Evolutionary conservation across 768 basidiomycete species (phyloP), one percentile per base, ranked within the genome.

Genomic region (Crepidotus variabilis): DNA sequence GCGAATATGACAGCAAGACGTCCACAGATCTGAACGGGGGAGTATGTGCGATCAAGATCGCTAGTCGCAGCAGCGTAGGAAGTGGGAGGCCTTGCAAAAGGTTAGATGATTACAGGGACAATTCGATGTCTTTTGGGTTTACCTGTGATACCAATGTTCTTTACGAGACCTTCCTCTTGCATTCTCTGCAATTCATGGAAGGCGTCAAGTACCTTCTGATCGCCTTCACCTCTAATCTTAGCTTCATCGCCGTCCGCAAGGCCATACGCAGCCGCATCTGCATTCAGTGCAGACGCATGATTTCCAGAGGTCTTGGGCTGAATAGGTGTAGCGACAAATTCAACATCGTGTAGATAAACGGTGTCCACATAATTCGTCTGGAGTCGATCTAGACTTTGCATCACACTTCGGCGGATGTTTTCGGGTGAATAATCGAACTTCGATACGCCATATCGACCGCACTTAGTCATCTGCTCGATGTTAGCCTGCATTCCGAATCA

Each of bases 271-370:
- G 63, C 77, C 14, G 76, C 76, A 34, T 87, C 83, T 1, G 69
- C 74, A 9, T 65, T 69, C 18, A 93, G 69, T 7, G 89, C 88
- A 1, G 67, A 57, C 0, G 71, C 64, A 62, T 86, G 86, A 58
- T 85, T 76, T 2, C 89, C 90, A 16, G 73, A 77, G 23, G 67
- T 65, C 47, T 73, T 73, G 1, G 86, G 80, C 24, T 73, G 63
- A 43, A 86, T 73, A 35, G 72, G 67, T 2, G 83, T 78, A 39
- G 79, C 79, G 11, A 94, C 81, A 60, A 85, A 91, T 73, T 94
- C 93, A 49, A 90, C 81, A 66, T 95, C 93, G 65, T 95, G 93
- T 28, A 93, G 71, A 65, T 89, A 93, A 0, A 93, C 89, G 0
- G 77, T 74, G 61, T 95, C 93, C 34, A 95, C 77, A 65, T 94